Evolutionary conservation across 805 yeast species (phyloP), one percentile per base, ranked within the genome.

Genomic region (Candida chilensis): DNA sequence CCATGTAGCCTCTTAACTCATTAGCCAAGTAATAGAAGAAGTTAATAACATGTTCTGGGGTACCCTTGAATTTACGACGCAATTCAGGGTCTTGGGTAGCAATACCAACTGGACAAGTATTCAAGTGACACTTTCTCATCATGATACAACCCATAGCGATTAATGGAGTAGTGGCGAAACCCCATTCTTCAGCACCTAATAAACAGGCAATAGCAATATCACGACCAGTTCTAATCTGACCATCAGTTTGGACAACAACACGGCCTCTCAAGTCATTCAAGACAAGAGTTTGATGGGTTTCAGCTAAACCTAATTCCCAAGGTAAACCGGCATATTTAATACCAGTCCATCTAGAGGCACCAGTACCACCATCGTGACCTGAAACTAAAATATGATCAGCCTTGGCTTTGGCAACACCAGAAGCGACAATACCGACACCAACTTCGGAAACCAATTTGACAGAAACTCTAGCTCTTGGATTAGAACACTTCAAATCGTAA

Each of bases 331-430:
- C 96, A 53, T 88, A 79, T 56, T 88, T 88, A 54, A 90, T 87
- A 54, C 95, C 92, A 14, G 96, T 88, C 86, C 94, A 85, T 57
- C 94, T 76, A 36, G 96, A 90, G 36, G 98, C 98, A 78, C 98
- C 98, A 35, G 98, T 90, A 67, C 98, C 98, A 74, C 98, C 98
- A 59, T 90, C 97, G 51, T 94, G 96, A 48, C 97, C 97, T 37
- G 96, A 84, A 40, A 90, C 84, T 52, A 90, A 71, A 48, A 90
- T 82, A 52, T 90, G 95, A 53, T 92, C 97, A 10, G 97, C 96
- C 52, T 92, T 94, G 13, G 98, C 98, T 64, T 90, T 90, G 37
- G 97, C 97, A 17, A 90, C 98, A 72, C 98, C 98, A 27, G 96
- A 86, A 17, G 97, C 97, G 52, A 92, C 90, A 50, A 92, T 87